Conservation (phyloP, 306 rosid species). For the Inga laurina region DNA sequence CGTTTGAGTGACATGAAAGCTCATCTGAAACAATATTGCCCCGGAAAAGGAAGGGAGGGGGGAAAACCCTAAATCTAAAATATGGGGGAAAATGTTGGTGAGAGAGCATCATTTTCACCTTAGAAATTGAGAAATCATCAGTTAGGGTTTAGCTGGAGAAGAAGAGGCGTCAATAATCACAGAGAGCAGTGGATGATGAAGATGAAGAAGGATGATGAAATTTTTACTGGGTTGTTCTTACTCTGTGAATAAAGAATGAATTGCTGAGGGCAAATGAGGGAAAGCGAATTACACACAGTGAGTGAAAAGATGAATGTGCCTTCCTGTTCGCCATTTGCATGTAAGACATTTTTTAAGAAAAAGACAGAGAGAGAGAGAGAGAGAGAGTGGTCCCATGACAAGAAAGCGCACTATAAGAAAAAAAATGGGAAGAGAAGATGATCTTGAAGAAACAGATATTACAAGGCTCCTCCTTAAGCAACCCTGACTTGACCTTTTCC, state of each 20-base stretch:
- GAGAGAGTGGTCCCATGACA: conserved; percentile 51
- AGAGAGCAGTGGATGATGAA: conserved; percentile 28
- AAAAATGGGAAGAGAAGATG: conserved; percentile 28
- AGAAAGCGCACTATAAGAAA: conserved; percentile 49
- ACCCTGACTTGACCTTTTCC: conserved; percentile 44
- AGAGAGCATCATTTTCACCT: conserved; percentile 35
- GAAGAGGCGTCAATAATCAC: conserved; percentile 28
- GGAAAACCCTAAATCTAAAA: background rate
- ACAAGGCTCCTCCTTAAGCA: conserved; percentile 48
- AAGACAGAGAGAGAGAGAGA: background rate
- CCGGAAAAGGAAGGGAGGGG: background rate
- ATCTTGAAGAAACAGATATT: conserved; percentile 13
- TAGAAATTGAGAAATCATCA: conserved; percentile 27
- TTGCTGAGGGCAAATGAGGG: conserved; percentile 9
- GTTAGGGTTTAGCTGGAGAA: conserved; percentile 24
- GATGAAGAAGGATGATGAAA: background rate
- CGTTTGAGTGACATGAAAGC: conserved; percentile 63
- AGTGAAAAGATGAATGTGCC: conserved; percentile 30
- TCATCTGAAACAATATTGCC: conserved; percentile 33
- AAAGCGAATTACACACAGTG: conserved; percentile 14
- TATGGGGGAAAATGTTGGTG: conserved; percentile 23
- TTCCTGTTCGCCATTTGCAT: conserved; percentile 45
- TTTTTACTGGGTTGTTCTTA: conserved; percentile 17
- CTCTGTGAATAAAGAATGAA: background rate
- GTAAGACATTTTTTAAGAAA: conserved; percentile 56